Evolutionary conservation across 768 basidiomycete genomes (phyloP), one percentile per base, ranked within the genome.

Genomic region (Tricholoma terreum): DNA sequence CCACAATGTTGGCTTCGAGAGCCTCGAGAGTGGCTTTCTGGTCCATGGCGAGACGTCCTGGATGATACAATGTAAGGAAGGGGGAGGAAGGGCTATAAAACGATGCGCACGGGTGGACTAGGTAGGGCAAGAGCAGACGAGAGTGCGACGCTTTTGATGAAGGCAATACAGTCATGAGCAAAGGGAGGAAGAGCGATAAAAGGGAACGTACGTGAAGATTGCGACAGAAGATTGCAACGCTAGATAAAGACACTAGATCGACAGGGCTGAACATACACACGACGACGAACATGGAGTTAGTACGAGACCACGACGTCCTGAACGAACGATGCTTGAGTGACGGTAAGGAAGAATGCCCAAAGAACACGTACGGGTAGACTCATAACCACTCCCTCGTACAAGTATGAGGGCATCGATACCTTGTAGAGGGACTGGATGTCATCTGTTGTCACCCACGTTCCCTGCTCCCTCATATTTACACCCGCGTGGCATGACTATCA

Each of bases 11-110:
- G 53, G 38, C 53, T 22, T 42, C 17, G 14, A 54, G 42, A 42
- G 33, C 33, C 9, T 55, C 35, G 17, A 49, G 46, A 49, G 46
- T 10, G 46, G 6, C 46, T 49, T 49, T 49, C 46, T 49, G 46
- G 2, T 38, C 40, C 38, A 55, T 55, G 38, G 54, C 42, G 40
- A 55, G 54, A 19, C 17, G 53, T 54, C 53, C 38, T 36, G 53
- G 53, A 30, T 38, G 38, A 42, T 55, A 40, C 24, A 42, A 45
- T 31, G 54, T 55, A 55, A n/a, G n/a, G n/a, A n/a, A n/a, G n/a
- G n/a, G n/a, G n/a, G n/a, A 55, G 54, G 54, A 55, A 43, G 54
- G 42, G 38, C 54, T 24, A 55, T 11, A 11, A 43, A 55, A 42
- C 31, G 54, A 55, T 24, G 46, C 38, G 42, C 38, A 54, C 53